Evolutionary conservation across 2,329 filamentous ascomycete species (phyloP).

Genomic region (Cladophialophora chaetospira): DNA sequence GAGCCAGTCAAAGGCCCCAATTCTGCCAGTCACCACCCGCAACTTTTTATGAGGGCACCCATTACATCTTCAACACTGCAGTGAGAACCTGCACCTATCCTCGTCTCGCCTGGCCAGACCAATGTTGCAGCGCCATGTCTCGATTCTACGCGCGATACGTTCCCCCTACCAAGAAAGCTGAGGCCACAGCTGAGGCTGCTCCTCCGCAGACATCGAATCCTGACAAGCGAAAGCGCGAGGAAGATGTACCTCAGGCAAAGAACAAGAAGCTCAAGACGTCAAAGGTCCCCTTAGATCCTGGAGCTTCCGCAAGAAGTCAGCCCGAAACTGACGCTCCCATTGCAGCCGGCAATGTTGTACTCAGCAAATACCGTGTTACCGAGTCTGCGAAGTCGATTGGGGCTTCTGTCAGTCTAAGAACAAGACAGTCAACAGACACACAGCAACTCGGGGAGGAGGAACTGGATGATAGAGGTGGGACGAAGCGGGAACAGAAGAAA

Average conservation of each 20-base stretch:
- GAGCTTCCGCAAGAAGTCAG: no score
- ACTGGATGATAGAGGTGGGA: slow-evolving; percentile 27
- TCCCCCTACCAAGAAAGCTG: slow-evolving; percentile 37
- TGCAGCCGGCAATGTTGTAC: slow-evolving; percentile 10
- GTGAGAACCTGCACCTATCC: no score
- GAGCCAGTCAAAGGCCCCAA: neutral
- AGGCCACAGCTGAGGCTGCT: neutral
- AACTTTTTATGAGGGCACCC: no score
- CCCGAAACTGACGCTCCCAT: no score
- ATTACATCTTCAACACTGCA: no score
- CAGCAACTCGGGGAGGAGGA: slow-evolving; percentile 12
- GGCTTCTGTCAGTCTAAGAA: neutral
- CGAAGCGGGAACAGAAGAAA: slow-evolving; percentile 2
- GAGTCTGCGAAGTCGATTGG: slow-evolving; percentile 7
- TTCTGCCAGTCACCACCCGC: slow-evolving; percentile 15
- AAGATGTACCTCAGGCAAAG: slow-evolving; percentile 34
- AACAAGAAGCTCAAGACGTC: slow-evolving; percentile 43
- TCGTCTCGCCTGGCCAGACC: no score
- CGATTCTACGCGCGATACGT: slow-evolving; percentile 52
- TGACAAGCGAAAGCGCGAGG: slow-evolving; percentile 36
- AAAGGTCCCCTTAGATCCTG: no score
- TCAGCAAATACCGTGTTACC: slow-evolving; percentile 24
- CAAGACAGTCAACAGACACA: slow-evolving; percentile 33
- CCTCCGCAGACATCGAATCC: slow-evolving; percentile 1
- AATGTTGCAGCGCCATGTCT: slow-evolving; percentile 43